Conservation (phyloP, 495 filamentous ascomycete species). For the Aspergillus avenaceus region DNA sequence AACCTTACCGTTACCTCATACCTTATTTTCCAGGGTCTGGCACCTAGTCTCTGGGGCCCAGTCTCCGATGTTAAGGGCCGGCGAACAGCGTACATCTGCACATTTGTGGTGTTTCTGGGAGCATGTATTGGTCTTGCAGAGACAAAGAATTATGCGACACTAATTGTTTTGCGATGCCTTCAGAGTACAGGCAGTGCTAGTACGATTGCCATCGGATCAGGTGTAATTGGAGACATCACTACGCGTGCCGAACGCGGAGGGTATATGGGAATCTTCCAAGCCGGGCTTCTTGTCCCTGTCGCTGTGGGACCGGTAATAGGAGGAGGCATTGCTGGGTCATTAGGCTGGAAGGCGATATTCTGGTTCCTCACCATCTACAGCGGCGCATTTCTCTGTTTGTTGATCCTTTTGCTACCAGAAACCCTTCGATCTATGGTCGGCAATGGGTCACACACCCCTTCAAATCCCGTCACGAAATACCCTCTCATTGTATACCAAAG, state of each 20-base stretch:
- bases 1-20: conserved; percentile 52
- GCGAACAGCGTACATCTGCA: conserved; percentile 40
- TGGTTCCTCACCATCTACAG: conserved; percentile 51
- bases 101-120: conserved; percentile 43
- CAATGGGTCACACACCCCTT: conserved; percentile 36
- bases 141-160: conserved; percentile 40
- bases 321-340: conserved; percentile 43
- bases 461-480: conserved; percentile 22
- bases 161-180: conserved; percentile 45
- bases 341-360: conserved; percentile 57
- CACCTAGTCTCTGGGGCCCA: conserved; percentile 49
- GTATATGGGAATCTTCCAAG: conserved; percentile 53
- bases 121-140: conserved; percentile 47
- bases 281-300: conserved; percentile 41
- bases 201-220: conserved; percentile 52
- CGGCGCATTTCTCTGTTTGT: conserved; percentile 35
- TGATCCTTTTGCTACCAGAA: conserved; percentile 48
- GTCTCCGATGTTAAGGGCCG: conserved; percentile 48
- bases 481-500: conserved; percentile 34
- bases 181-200: conserved; percentile 49
- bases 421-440: conserved; percentile 50
- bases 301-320: conserved; percentile 54
- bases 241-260: conserved; percentile 49
- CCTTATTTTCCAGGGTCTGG: conserved; percentile 47
- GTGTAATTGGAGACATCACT: conserved; percentile 54